These are phyloP conservation scores for Pythium aquatile DNA, from an alignment of 352 stramenopile genomes.

Conservation along the genomic window DNA sequence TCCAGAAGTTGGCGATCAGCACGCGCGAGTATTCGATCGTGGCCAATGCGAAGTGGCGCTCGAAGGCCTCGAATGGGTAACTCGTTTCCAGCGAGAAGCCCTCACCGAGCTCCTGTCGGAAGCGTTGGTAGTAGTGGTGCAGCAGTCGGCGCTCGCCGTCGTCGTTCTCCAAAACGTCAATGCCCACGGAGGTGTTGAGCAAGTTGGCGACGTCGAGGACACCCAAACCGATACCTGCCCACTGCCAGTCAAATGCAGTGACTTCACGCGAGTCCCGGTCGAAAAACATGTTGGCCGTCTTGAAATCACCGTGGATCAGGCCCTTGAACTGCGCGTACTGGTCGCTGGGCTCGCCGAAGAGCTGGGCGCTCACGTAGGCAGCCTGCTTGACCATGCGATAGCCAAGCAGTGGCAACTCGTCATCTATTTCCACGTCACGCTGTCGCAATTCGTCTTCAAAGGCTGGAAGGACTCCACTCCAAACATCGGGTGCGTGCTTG, in stretches of 20 bases:
- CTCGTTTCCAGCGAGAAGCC: neutral
- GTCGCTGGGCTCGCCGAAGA: slow-evolving; percentile 30
- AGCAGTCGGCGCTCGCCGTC: slow-evolving; percentile 30
- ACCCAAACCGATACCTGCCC: slow-evolving; percentile 56
- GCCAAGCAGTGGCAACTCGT: slow-evolving; percentile 30
- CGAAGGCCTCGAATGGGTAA: slow-evolving; percentile 54
- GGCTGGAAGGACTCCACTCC: slow-evolving; percentile 33
- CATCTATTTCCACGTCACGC: slow-evolving; percentile 8
- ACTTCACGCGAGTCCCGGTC: slow-evolving; percentile 36
- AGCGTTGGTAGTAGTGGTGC: slow-evolving; percentile 51
- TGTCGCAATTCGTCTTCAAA: slow-evolving; percentile 28
- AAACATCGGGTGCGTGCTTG: slow-evolving; percentile 36
- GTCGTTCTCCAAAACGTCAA: slow-evolving; percentile 44
- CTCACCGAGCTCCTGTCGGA: slow-evolving; percentile 26
- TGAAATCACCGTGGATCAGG: slow-evolving; percentile 69
- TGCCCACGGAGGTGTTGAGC: slow-evolving; percentile 61
- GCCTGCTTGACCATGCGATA: slow-evolving; percentile 49
- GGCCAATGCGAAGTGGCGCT: slow-evolving; percentile 57
- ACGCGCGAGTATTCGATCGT: slow-evolving; percentile 66
- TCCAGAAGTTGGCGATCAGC: slow-evolving; percentile 66
- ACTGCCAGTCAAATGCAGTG: slow-evolving; percentile 77
- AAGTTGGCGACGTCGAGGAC: slow-evolving; percentile 67
- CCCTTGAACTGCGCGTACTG: slow-evolving; percentile 31
- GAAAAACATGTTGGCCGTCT: slow-evolving; percentile 76
- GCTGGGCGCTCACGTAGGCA: slow-evolving; percentile 43